Base-by-base conservation (phyloP, 257 asterid species). In the Cinchona pubescens region DNA sequence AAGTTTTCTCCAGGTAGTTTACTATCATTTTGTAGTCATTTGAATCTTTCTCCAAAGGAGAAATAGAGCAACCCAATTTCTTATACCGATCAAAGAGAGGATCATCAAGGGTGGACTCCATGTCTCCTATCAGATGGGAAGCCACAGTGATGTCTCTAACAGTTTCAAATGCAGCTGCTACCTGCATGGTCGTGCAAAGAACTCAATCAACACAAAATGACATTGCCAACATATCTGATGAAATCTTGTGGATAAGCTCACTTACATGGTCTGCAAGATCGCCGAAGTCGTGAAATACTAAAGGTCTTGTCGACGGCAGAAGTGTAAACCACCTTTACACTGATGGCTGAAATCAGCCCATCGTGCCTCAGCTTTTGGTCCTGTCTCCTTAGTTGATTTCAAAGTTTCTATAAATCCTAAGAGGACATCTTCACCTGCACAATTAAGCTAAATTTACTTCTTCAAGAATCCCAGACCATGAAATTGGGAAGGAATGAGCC, bases 241-340 rank as follows among this genome's bases (percentile, higher is more conserved):
- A 15, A 7, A 10, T 15, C 30, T 6, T 34, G 7, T 0, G n/a
- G 1, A 35, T 35, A 18, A 23, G 49, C 6, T 8, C 37, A 79
- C 96, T 88, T 74, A 90, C 97, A 65, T 91, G 92, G 45, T 94
- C 97, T 7, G 97, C 93, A 51, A 90, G 72, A 63, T 92, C 94
- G 25, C 38, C 76, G 4, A 81, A 77, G 71, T 92, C 96, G 10
- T 75, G 82, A 29, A 90, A 83, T 32, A 51, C 64, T 9, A 80
- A 89, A 21, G 97, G 97, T 67, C 93, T 85, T 2, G 91, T 88
- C 7, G 92, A 87, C 58, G 96, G 97, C 82, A 91, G 23, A 49
- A 94, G 88, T 5, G 97, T 91, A 59, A 94, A 94, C 84, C 93
- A 80, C 67, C 86, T 84, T 37, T 89, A n/a, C n/a, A n/a, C n/a